Evolutionary conservation across 1,284 basidiomycete species (phyloP), one percentile per base, ranked within the genome.

Genomic region (Athelia sp.): DNA sequence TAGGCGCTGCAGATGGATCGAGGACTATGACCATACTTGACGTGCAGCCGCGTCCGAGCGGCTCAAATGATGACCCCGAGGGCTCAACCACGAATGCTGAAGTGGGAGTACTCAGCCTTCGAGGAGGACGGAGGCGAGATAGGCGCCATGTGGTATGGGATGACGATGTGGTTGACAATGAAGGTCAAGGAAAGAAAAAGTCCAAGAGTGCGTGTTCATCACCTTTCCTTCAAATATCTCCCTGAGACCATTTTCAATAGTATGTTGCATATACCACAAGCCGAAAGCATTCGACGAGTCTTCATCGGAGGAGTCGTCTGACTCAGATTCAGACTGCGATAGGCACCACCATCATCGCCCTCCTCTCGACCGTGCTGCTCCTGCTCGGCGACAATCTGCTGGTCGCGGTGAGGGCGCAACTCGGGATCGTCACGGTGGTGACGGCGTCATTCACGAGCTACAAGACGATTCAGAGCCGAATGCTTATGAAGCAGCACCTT

Each of bases 201-300:
- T 87, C 86, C 18, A 93, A 93, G 69, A 90, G 91, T 44, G 43
- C 6, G 43, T 44, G 43, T 44, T 4, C 23, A 44, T n/a, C n/a
- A n/a, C n/a, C n/a, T n/a, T n/a, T n/a, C n/a, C n/a, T n/a, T n/a
- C n/a, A n/a, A n/a, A n/a, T n/a, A n/a, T n/a, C n/a, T n/a, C n/a
- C n/a, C n/a, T n/a, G n/a, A n/a, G n/a, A n/a, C n/a, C n/a, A n/a
- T n/a, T n/a, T n/a, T n/a, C n/a, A n/a, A n/a, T 52, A 93, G 91
- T 93, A 50, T 93, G 91, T 62, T 93, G 91, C 63, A 92, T 93
- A 58, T 93, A 91, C 63, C 88, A 91, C 63, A 90, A 87, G 61
- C 86, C 87, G 0, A 77, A 78, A 52, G 66, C 60, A 46, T 91
- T 89, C 54, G 89, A 90, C 66, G 89, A 92, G 64, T 90, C 88